These are phyloP conservation scores for Fusarium odoratissimum DNA, from an alignment of 2,329 filamentous ascomycete genomes.

Conservation along the genomic window DNA sequence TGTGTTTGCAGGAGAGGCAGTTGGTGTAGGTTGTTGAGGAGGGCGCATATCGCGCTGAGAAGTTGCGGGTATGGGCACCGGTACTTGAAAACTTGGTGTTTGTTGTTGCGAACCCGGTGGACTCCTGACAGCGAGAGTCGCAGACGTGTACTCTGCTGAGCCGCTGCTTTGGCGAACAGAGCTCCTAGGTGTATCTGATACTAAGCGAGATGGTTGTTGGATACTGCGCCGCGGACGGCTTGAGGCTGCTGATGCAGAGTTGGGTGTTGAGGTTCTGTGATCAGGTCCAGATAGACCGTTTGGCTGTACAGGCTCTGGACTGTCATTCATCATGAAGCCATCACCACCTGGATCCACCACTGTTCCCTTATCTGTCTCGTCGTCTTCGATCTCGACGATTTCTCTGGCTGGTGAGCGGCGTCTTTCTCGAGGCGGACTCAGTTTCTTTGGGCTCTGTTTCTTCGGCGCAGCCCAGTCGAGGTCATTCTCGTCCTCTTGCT, in stretches of 20 bases:
- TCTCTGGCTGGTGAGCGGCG: neutral
- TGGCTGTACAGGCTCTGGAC: neutral
- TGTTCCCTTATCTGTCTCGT: neutral
- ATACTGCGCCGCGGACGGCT: neutral
- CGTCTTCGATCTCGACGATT: neutral
- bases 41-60: neutral
- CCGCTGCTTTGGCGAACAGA: neutral
- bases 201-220: neutral
- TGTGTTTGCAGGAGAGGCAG: neutral
- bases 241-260: neutral
- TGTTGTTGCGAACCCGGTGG: neutral
- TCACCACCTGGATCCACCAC: neutral
- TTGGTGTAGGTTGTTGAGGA: neutral
- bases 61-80: neutral
- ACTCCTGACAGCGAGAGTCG: neutral
- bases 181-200: neutral
- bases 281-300: neutral
- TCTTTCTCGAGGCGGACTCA: neutral
- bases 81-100: neutral
- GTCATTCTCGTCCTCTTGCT: neutral
- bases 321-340: neutral
- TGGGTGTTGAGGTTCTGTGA: neutral
- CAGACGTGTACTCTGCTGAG: neutral
- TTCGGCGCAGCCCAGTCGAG: neutral
- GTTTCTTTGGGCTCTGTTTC: neutral